phyloP scores from a whole-genome alignment of 2,329 filamentous ascomycete species.

The Xylaria arbuscula region DNA sequence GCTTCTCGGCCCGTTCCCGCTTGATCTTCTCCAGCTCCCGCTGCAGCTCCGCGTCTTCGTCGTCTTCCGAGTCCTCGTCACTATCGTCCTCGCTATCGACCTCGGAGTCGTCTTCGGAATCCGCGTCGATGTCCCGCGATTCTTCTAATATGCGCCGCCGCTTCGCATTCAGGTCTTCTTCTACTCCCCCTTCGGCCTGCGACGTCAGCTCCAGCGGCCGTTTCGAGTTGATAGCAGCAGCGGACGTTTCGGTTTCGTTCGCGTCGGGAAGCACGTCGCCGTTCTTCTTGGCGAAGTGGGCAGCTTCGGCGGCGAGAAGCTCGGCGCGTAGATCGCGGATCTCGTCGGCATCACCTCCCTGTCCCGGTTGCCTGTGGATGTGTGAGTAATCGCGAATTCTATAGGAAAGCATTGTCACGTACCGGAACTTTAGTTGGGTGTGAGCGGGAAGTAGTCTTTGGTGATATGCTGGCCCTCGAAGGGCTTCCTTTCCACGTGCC shows the following conservation, averaged over 20 bases:
- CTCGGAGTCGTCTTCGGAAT: constrained; percentile 70
- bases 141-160: constrained; percentile 88
- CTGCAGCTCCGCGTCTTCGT: constrained; percentile 89
- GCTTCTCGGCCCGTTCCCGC: constrained; percentile 82
- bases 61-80: constrained; percentile 69
- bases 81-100: constrained; percentile 53
- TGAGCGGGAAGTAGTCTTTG: constrained; percentile 94
- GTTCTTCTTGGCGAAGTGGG: constrained; percentile 86
- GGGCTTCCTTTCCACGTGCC: constrained; percentile 94
- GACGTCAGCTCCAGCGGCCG: constrained; percentile 68
- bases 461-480: constrained; percentile 93
- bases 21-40: constrained; percentile 95
- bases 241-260: constrained; percentile 54
- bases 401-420: constrained; percentile 45
- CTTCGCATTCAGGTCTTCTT: constrained; percentile 82
- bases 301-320: constrained; percentile 87
- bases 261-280: constrained; percentile 63
- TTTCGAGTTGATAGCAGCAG: constrained; percentile 66
- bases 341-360: constrained; percentile 82
- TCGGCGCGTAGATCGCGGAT: constrained; percentile 88
- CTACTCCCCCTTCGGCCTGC: constrained; percentile 65
- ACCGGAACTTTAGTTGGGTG: constrained; percentile 89
- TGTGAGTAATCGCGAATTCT: not conserved
- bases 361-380: constrained; percentile 75
- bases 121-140: constrained; percentile 86